A percentile compares a stretch with the other conserved stretches of the same genome.
phyloP scores from a whole-genome alignment of 176 grass and related monocot genomes.

The Triticum monococcum region DNA sequence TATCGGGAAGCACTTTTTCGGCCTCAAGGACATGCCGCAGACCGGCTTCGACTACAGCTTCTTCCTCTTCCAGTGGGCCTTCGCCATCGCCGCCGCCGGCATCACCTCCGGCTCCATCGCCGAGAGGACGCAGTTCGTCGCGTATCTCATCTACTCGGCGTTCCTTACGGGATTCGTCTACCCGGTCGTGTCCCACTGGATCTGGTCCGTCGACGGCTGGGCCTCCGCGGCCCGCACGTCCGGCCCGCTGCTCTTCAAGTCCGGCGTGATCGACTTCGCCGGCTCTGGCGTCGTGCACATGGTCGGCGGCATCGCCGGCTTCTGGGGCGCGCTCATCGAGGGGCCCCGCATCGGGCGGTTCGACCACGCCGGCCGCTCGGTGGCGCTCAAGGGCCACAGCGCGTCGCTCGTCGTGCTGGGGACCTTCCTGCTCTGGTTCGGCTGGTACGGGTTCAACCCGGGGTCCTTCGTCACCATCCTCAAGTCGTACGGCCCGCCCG shows the following conservation, averaged over 20 bases:
- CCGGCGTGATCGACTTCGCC: slow-evolving; percentile 94
- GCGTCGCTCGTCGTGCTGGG: slow-evolving; percentile 87
- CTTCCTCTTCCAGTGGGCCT: slow-evolving; percentile 99
- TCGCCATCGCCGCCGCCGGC: slow-evolving; percentile 95
- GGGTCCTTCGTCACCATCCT: slow-evolving; percentile 82
- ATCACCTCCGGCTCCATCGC: slow-evolving; percentile 96
- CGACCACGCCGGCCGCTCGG: slow-evolving; percentile 67
- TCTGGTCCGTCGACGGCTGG: slow-evolving; percentile 88
- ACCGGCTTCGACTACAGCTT: slow-evolving; percentile 70
- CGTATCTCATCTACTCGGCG: slow-evolving; percentile 90
- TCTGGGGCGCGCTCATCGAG: slow-evolving; percentile 95
- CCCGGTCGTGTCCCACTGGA: slow-evolving; percentile 90
- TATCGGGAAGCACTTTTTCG: slow-evolving; percentile 94
- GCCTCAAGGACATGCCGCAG: slow-evolving; percentile 61
- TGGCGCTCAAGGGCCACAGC: slow-evolving; percentile 83
- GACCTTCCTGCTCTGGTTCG: slow-evolving; percentile 95
- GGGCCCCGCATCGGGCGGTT: slow-evolving; percentile 84
- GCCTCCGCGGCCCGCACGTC: slow-evolving; percentile 48
- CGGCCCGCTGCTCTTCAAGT: slow-evolving; percentile 65
- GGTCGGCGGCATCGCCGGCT: slow-evolving; percentile 83
- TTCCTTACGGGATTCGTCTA: slow-evolving; percentile 95
- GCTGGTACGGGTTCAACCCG: slow-evolving; percentile 94
- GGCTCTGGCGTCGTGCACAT: slow-evolving; percentile 95
- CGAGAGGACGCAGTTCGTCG: slow-evolving; percentile 89
- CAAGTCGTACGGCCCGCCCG: slow-evolving; percentile 67